A percentile compares a stretch with the other conserved stretches of the same genome.
Evolutionary conservation across 2,329 filamentous ascomycete species (phyloP).

Genomic region (Hortaea sp.): DNA sequence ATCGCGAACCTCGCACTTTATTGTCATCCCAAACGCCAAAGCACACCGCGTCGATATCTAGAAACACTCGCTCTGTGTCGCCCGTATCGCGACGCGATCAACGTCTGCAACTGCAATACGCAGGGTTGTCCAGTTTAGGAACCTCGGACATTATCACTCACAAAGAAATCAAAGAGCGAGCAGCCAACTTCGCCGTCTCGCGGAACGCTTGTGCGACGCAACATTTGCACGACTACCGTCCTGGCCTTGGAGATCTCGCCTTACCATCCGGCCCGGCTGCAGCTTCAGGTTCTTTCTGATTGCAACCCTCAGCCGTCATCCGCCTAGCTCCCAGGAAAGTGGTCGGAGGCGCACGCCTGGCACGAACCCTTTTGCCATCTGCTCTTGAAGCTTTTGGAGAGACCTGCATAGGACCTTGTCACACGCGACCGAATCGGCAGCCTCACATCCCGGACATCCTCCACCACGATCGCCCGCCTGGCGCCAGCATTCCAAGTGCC

Average conservation of each 20-base stretch:
- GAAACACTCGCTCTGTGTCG: no score
- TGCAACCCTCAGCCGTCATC: slow-evolving; percentile 9
- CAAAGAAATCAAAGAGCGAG: slow-evolving; percentile 16
- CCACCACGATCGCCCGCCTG: slow-evolving; percentile 15
- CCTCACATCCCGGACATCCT: slow-evolving; percentile 9
- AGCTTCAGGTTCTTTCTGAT: slow-evolving; percentile 21
- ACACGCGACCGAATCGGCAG: slow-evolving; percentile 22
- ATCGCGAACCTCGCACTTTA: not conserved
- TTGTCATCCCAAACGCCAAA: no score
- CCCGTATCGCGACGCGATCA: no score
- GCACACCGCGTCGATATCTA: no score
- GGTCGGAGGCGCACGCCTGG: slow-evolving; percentile 27
- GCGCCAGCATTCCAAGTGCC: slow-evolving; percentile 14
- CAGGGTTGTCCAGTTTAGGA: slow-evolving; percentile 24
- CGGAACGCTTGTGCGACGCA: slow-evolving; percentile 30
- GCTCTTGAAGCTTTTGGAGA: slow-evolving; percentile 4
- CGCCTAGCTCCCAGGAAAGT: slow-evolving; percentile 25
- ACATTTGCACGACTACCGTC: slow-evolving; percentile 39
- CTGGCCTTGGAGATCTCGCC: slow-evolving; percentile 31
- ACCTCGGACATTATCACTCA: slow-evolving; percentile 25
- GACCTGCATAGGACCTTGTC: slow-evolving; percentile 35
- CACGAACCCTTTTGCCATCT: slow-evolving; percentile 23
- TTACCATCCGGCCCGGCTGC: slow-evolving; percentile 26
- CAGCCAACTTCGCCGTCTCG: slow-evolving; percentile 19
- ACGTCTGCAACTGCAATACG: not conserved